Base-by-base conservation (phyloP, 164 flowering plant genomes). In the Paratinospora sagittata region DNA sequence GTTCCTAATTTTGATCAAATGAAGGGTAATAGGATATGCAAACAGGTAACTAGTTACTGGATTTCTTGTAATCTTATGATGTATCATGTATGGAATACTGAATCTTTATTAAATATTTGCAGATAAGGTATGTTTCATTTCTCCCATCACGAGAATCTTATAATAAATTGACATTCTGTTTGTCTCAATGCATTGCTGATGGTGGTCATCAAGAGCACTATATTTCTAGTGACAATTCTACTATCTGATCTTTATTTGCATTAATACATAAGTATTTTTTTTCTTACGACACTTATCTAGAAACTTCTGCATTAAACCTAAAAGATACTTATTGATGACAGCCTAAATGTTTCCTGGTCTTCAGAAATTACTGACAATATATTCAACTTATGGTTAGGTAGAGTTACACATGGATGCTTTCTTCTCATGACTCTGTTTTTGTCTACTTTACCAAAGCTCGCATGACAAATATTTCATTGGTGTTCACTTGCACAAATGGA, bases 1-100 rank as follows among this genome's bases (percentile, higher is more conserved):
- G 92, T 97, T 57, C 92, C 95, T 39, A 90, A 90, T 79, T 94
- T 94, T 81, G 97, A 90, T 78, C 79, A 69, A 73, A 94, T 94
- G 98, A 85, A 74, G 82, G 93, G 77, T 69, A 92, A 92, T 73
- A 80, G 75, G 72, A 87, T 92, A 69, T 94, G 98, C 85, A 92
- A 86, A 80, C 95, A 94, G 97, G 98, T 94, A 82, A 74, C 39
- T 26, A 33, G 19, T 19, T 5, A 26, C n/a, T 23, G 39, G 36
- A 27, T 68, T 52, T 12, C 24, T 52, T 13, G n/a, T 14, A 39
- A 43, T 70, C 41, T 74, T 70, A 6, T 60, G 63, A 36, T 62
- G 27, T 30, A n/a, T n/a, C n/a, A n/a, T n/a, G n/a, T n/a, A 39
- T 34, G 49, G 65, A 63, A 30, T 52, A 19, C 58, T 52, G 58